phyloP scores from a whole-genome alignment of 331 rosid genomes.

The Stylosanthes scabra region DNA sequence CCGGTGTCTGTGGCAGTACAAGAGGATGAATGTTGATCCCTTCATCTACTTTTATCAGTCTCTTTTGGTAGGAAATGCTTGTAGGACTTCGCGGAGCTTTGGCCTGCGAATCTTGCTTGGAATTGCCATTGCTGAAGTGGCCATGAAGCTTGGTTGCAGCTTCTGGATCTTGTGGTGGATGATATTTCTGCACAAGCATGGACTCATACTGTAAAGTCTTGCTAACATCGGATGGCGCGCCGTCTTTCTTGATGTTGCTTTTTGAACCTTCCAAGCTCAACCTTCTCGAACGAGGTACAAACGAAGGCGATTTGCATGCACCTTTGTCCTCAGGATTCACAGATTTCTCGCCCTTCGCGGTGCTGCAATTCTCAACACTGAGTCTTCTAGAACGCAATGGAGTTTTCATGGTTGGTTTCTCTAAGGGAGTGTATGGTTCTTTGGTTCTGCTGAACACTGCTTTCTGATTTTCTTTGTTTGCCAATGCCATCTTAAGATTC shows the following conservation, averaged over 20 bases:
- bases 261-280: constrained; percentile 82
- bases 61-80: constrained; percentile 55
- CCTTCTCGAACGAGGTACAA: constrained; percentile 65
- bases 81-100: constrained; percentile 76
- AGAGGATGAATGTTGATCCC: constrained; percentile 57
- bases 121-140: constrained; percentile 46
- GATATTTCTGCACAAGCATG: constrained; percentile 38
- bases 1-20: constrained; percentile 73
- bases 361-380: constrained; percentile 75
- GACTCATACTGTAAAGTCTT: constrained; percentile 47
- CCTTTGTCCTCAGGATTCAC: constrained; percentile 51
- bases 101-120: constrained; percentile 36
- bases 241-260: constrained; percentile 62
- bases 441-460: constrained; percentile 44
- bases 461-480: constrained; percentile 63
- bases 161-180: constrained; percentile 45
- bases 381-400: constrained; percentile 71
- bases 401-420: constrained; percentile 59
- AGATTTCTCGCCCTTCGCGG: constrained; percentile 48
- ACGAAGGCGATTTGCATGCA: constrained; percentile 60
- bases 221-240: constrained; percentile 44
- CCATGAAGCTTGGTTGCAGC: constrained; percentile 49
- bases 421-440: constrained; percentile 43
- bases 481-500: constrained; percentile 77
- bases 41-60: constrained; percentile 44